Conservation (phyloP, 306 rosid genomes). For the Argentina anserina region DNA sequence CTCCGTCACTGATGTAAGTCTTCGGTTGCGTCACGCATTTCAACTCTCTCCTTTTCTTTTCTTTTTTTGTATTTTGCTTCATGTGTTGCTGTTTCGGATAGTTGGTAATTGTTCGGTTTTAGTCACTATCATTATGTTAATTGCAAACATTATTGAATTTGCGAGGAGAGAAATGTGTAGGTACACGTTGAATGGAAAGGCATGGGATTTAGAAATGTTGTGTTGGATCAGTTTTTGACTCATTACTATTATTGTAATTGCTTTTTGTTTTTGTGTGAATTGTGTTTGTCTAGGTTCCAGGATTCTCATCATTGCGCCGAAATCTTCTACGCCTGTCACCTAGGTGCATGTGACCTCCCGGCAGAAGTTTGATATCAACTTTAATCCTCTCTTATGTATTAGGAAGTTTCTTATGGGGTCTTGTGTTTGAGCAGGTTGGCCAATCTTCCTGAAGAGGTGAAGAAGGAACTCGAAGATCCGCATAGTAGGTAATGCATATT, state of each 20-base stretch:
- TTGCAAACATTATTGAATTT: neutral
- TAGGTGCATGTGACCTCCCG: slow-evolving; percentile 38
- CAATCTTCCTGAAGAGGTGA: slow-evolving; percentile 65
- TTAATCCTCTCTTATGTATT: neutral
- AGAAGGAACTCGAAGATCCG: slow-evolving; percentile 82
- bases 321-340: slow-evolving; percentile 78
- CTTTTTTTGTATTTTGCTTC: neutral
- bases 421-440: slow-evolving; percentile 51
- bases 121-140: neutral
- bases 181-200: neutral
- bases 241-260: neutral
- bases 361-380: slow-evolving; percentile 4
- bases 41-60: slow-evolving; percentile 9
- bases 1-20: slow-evolving; percentile 64
- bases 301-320: slow-evolving; percentile 58
- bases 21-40: neutral
- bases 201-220: neutral
- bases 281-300: slow-evolving; percentile 45
- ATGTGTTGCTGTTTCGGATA: neutral
- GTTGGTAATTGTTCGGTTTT: neutral
- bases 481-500: slow-evolving; percentile 53
- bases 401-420: slow-evolving; percentile 9
- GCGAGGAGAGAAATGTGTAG: no score
- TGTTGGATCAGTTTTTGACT: no score
- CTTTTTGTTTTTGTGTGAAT: neutral